Evolutionary conservation across 2,329 filamentous ascomycete genomes (phyloP).

Genomic region (Ophiostoma sp.): DNA sequence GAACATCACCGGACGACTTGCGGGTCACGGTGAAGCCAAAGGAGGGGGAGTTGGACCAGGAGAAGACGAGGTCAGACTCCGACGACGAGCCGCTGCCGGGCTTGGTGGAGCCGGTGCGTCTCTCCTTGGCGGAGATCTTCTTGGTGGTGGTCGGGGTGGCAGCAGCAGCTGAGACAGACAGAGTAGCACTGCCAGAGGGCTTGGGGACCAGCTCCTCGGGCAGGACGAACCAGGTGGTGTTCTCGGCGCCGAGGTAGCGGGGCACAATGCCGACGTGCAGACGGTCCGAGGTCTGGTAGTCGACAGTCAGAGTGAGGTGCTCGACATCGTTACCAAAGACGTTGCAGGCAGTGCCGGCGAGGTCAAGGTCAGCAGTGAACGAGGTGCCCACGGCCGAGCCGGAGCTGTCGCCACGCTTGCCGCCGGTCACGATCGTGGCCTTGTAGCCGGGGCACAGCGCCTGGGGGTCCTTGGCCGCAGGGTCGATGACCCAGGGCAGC

Average conservation of each 20-base stretch:
- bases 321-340: constrained; percentile 72
- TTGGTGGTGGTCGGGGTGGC: not conserved
- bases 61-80: constrained; percentile 12
- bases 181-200: constrained; percentile 36
- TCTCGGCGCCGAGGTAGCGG: constrained; percentile 54
- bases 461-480: constrained; percentile 58
- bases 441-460: constrained; percentile 63
- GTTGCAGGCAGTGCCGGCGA: constrained; percentile 69
- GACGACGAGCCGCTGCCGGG: not conserved
- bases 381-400: constrained; percentile 23
- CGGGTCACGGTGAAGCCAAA: constrained; percentile 42
- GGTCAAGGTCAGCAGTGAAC: constrained; percentile 64
- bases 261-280: constrained; percentile 66
- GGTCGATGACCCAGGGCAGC: constrained; percentile 60
- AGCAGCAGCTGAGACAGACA: not conserved
- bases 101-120: not conserved
- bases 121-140: constrained; percentile 9
- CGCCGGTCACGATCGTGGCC: constrained; percentile 51
- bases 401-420: not conserved
- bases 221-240: constrained; percentile 62
- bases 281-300: constrained; percentile 45
- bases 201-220: constrained; percentile 58
- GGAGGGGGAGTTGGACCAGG: constrained; percentile 48
- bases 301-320: constrained; percentile 60
- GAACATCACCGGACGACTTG: constrained; percentile 42